These are phyloP conservation scores for Daldinia vernicosa DNA, from an alignment of 495 filamentous ascomycete species.

Conservation along the genomic window DNA sequence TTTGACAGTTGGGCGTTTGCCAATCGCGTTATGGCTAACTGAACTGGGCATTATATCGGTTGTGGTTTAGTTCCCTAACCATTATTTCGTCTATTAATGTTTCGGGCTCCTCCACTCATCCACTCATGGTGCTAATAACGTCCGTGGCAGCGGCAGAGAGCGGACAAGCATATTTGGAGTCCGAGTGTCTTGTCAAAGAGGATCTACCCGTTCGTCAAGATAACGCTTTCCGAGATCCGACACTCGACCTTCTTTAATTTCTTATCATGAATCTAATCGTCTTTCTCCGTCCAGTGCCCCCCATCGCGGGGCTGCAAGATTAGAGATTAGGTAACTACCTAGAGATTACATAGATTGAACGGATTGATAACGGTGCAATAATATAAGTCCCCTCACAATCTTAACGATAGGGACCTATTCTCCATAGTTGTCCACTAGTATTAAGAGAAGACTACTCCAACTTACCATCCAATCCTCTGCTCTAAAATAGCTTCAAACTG, in stretches of 20 bases:
- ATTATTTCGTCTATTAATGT: conserved; percentile 27
- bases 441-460: neutral
- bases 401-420: neutral
- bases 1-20: conserved; percentile 26
- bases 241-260: conserved; percentile 14
- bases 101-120: conserved; percentile 28
- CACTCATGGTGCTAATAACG: conserved; percentile 1
- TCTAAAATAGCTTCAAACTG: conserved; percentile 14
- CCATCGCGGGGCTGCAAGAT: conserved; percentile 24
- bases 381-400: neutral
- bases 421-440: neutral
- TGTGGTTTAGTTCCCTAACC: neutral
- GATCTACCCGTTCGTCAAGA: conserved; percentile 37
- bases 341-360: neutral
- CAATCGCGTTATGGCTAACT: conserved; percentile 25
- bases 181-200: conserved; percentile 37
- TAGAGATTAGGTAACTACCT: no score
- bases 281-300: neutral
- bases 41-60: no score
- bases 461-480: conserved; percentile 22
- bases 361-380: conserved; percentile 15
- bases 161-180: conserved; percentile 11
- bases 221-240: conserved; percentile 41
- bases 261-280: conserved; percentile 23
- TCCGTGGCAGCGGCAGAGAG: conserved; percentile 9